These are phyloP conservation scores for Blastobotrys indianensis DNA, from an alignment of 1,139 yeast genomes.

Conservation along the genomic window DNA sequence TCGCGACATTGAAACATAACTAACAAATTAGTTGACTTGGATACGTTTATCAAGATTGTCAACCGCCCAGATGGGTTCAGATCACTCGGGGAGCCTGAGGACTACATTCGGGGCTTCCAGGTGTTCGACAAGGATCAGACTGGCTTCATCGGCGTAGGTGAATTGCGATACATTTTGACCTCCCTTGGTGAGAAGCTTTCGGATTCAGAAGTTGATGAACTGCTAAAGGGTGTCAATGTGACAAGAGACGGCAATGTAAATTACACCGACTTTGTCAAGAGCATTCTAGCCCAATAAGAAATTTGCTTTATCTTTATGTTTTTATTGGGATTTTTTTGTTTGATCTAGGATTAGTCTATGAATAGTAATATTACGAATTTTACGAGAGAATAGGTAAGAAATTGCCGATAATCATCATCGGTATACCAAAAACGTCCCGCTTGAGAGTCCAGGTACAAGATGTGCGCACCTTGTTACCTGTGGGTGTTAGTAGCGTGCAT, in stretches of 20 bases:
- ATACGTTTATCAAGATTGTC: conserved; percentile 69
- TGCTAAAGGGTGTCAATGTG: conserved; percentile 89
- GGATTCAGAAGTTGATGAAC: conserved; percentile 90
- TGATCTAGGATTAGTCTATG: too few species aligned
- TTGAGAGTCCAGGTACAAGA: conserved; percentile 88
- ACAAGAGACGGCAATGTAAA: conserved; percentile 93
- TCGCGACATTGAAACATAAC: conserved; percentile 10
- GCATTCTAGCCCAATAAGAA: conserved; percentile 74
- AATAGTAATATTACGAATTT: neutral
- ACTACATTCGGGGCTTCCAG: conserved; percentile 94
- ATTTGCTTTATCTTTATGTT: neutral
- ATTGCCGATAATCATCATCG: conserved; percentile 94
- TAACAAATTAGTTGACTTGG: conserved; percentile 49
- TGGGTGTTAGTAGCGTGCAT: conserved; percentile 66
- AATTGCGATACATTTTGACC: conserved; percentile 82
- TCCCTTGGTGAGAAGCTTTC: conserved; percentile 88
- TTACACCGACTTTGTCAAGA: conserved; percentile 82
- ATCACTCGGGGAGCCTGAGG: conserved; percentile 91
- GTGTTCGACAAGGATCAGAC: conserved; percentile 94
- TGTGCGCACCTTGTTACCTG: conserved; percentile 46
- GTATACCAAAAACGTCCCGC: conserved; percentile 84
- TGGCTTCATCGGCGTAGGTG: conserved; percentile 96
- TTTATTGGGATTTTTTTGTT: too few species aligned
- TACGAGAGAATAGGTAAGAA: conserved; percentile 52
- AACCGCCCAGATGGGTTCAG: conserved; percentile 88